Evolutionary conservation across 2,329 filamentous ascomycete species (phyloP), one percentile per base, ranked within the genome.

Genomic region (Botrytis porri): DNA sequence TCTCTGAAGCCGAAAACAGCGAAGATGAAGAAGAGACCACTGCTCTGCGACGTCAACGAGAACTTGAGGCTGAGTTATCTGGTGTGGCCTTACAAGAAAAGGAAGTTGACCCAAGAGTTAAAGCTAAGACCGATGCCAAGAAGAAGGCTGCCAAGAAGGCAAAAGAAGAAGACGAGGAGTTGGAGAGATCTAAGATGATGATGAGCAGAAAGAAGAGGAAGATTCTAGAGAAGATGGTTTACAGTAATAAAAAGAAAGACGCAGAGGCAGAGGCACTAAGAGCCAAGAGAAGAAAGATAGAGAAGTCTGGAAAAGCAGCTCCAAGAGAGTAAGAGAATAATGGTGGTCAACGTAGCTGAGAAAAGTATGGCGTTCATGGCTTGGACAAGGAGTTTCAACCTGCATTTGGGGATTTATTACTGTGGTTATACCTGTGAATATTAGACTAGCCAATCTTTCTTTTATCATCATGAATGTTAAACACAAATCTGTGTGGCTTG

Each of bases 141-240:
- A 92, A 93, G 80, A 89, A 89, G 78, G 85, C 91, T 43, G 87
- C 88, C 77, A 92, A 91, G 85, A 91, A 93, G 83, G 88, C 89
- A 51, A 88, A 89, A 74, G 87, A 90, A 79, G 93, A 96, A 81
- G 90, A 92, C 6, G 96, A 98, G 83, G 95, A 98, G 79, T 83
- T 97, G 73, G 94, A 97, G 83, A 88, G 95, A 75, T 92, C 93
- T 82, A 98, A 97, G 89, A 96, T 97, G 85, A 99, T 99, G 96
- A 91, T 98, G 86, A 93, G 92, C 83, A 93, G 97, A 83, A 96
- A 97, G 89, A 99, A 98, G 90, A 88, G 96, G 80, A 98, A 98
- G 90, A 85, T 98, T 80, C 92, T 95, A 77, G 96, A 98, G 86
- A 96, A 98, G 86, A 99, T 99, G 93, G 88, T 94, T 81, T 97